Evolutionary conservation across 768 basidiomycete species (phyloP).

Genomic region (Hericium coralloides): DNA sequence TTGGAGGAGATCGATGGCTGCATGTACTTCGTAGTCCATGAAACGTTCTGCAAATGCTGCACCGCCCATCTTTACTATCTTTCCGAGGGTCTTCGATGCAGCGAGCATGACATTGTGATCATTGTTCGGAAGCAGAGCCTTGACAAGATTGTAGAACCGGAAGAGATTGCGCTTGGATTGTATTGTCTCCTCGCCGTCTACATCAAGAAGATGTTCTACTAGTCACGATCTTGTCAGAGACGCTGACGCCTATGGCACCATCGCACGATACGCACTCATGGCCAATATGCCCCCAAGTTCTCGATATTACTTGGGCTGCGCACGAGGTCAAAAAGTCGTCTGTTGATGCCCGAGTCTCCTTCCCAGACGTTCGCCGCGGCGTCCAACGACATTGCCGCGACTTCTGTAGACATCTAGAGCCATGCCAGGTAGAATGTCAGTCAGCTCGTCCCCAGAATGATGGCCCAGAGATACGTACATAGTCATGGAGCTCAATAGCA

Average conservation of each 20-base stretch:
- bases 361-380: conserved; percentile 79
- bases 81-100: conserved; percentile 83
- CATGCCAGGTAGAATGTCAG: conserved; percentile 4
- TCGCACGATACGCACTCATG: conserved; percentile 49
- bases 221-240: conserved; percentile 15
- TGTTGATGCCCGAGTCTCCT: conserved; percentile 73
- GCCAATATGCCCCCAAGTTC: conserved; percentile 83
- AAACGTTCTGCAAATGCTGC: conserved; percentile 80
- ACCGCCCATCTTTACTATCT: conserved; percentile 78
- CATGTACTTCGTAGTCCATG: conserved; percentile 83
- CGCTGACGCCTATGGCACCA: neutral
- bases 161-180: conserved; percentile 76
- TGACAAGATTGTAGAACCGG: conserved; percentile 88
- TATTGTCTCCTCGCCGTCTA: conserved; percentile 71
- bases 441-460: neutral
- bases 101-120: conserved; percentile 92
- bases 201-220: conserved; percentile 73
- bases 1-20: conserved; percentile 72
- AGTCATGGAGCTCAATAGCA: conserved; percentile 64
- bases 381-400: conserved; percentile 77
- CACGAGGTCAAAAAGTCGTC: conserved; percentile 70
- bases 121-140: conserved; percentile 81
- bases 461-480: conserved; percentile 38
- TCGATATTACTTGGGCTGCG: conserved; percentile 73
- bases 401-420: conserved; percentile 56